phyloP scores from a whole-genome alignment of 1,284 basidiomycete genomes.

The Takashimella tepidaria region DNA sequence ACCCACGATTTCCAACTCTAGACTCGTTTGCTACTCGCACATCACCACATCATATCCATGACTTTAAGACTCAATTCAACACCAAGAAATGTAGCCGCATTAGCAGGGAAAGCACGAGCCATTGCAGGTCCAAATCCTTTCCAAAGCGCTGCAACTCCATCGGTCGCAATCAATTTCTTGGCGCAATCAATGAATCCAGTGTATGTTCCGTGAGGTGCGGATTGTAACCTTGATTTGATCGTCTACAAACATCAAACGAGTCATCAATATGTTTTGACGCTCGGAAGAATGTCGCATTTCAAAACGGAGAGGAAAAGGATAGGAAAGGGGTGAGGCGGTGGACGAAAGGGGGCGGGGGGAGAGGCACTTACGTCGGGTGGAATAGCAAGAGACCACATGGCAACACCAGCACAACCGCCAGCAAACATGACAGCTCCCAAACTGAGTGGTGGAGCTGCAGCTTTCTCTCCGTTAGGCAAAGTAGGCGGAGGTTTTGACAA shows the following conservation, averaged over 20 bases:
- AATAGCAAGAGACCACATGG: constrained; percentile 96
- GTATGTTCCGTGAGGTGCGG: constrained; percentile 94
- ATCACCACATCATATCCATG: constrained; percentile 45
- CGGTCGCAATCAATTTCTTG: constrained; percentile 83
- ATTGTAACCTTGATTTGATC: constrained; percentile 92
- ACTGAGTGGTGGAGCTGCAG: constrained; percentile 74
- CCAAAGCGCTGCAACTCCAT: constrained; percentile 87
- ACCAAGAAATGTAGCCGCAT: constrained; percentile 52
- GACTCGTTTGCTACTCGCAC: too few relatives aligned
- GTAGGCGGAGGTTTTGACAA: constrained; percentile 50
- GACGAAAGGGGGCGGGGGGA: too few relatives aligned
- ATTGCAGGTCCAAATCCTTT: constrained; percentile 97
- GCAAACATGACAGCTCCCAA: constrained; percentile 84
- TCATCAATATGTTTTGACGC: too few relatives aligned
- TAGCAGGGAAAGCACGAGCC: constrained; percentile 64
- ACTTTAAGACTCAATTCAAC: constrained; percentile 46
- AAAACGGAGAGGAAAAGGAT: too few relatives aligned
- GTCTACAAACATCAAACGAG: constrained; percentile 59
- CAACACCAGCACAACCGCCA: constrained; percentile 90
- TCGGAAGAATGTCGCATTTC: too few relatives aligned
- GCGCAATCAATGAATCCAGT: constrained; percentile 90
- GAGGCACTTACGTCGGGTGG: constrained; percentile 78
- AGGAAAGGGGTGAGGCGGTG: too few relatives aligned
- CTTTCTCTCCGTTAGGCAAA: constrained; percentile 50
- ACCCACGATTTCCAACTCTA: too few relatives aligned